Base-by-base conservation (phyloP, 2,329 filamentous ascomycete species). In the Botrytis pseudocinerea region DNA sequence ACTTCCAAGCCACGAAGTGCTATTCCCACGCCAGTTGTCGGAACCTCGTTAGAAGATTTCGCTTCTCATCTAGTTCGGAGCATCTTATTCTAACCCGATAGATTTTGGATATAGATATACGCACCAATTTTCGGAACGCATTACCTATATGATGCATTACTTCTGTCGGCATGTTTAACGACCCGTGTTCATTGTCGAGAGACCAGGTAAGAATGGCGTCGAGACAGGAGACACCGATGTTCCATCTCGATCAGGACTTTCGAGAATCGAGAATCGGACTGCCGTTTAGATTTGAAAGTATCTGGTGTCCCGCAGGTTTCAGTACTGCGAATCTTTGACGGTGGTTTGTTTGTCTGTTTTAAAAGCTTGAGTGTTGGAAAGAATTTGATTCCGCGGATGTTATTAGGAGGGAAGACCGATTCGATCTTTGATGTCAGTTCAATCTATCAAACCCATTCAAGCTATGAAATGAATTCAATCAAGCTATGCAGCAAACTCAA, bases 381-480 rank as follows among this genome's bases (percentile, higher is more conserved):
- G 54, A 60, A 28, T 54, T 28, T 2, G n/a, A 28, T 54, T 14
- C 14, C 28, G 18, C n/a, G n/a, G 2, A 18, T 54, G 6, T 54
- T 16, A 3, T 54, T n/a, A 7, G 2, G 4, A 18, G 3, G 1
- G 22, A 9, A n/a, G 12, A 8, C 18, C 8, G 2, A 16, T 40
- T 40, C 9, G 6, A 38, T 38, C 2, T 25, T 7, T 38, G 12
- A 16, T 16, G 12, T 7, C 5, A 16, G 6, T 25, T 61, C 32
- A 1, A 38, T 61, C 4, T 38, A 6, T 8, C 6, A 25, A 7
- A 60, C 10, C 2, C 14, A 16, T 25, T 61, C 5, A 38, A 59
- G 10, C 28, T 60, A 32, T 57, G n/a, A 28, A 38, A 14, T 51
- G 10, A 10, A 51, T n/a, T n/a, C 48, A n/a, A 14, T n/a, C 25